These are phyloP conservation scores for Tripterygium wilfordii DNA, from an alignment of 177 flowering plant species.

Conservation along the genomic window DNA sequence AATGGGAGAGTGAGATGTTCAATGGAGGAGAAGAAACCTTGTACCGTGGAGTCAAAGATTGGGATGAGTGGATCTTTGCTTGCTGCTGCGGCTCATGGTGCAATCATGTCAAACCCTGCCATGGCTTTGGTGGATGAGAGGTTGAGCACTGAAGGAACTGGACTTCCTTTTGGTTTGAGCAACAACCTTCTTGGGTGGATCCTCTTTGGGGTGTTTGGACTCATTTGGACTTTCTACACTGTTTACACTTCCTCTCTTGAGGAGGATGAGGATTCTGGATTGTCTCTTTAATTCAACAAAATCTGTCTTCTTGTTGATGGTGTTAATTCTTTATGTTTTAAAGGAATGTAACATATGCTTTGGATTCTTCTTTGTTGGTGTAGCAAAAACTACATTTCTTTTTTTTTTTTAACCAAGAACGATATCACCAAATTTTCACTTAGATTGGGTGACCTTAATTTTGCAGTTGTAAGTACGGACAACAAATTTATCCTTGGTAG, in stretches of 20 bases:
- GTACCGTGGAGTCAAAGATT: constrained; percentile 10
- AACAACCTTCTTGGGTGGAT: constrained; percentile 94
- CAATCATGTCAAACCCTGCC: constrained; percentile 66
- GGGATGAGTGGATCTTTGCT: constrained; percentile 51
- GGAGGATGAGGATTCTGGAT: constrained; percentile 94
- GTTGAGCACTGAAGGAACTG: constrained; percentile 94
- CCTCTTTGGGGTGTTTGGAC: constrained; percentile 81
- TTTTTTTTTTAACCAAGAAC: no score
- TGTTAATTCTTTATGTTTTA: no score
- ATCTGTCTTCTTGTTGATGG: no score
- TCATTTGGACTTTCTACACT: constrained; percentile 79
- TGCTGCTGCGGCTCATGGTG: constrained; percentile 59
- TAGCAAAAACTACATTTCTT: no score
- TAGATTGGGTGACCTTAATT: no score
- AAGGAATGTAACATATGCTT: no score
- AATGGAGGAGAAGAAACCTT: constrained; percentile 40
- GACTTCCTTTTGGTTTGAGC: constrained; percentile 95
- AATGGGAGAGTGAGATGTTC: constrained; percentile 70
- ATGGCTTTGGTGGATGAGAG: constrained; percentile 95
- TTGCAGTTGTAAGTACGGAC: no score
- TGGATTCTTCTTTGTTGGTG: no score
- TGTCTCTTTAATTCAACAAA: constrained; percentile 89
- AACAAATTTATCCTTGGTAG: no score
- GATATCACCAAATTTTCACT: no score
- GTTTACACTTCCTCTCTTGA: constrained; percentile 70